Percentiles rank a stretch among this genome's conserved stretches.
phyloP scores from a whole-genome alignment of 2,329 filamentous ascomycete species.

The Cladosporium sp. region DNA sequence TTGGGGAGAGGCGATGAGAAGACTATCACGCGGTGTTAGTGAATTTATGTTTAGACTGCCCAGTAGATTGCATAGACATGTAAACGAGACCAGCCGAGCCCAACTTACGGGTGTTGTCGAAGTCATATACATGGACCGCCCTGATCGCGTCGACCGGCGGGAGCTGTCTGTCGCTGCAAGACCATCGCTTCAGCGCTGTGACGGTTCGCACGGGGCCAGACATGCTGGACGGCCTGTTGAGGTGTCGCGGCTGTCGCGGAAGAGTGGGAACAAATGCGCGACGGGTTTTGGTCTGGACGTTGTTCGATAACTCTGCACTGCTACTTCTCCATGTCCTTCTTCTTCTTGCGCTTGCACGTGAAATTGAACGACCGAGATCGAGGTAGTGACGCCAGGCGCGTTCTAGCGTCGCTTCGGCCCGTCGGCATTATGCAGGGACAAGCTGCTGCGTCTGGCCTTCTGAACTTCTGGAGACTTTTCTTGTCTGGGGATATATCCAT shows the following conservation, averaged over 20 bases:
- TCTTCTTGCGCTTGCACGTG: constrained; percentile 7
- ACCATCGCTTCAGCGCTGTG: constrained; percentile 82
- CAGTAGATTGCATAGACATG: constrained; percentile 1
- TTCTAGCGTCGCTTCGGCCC: constrained; percentile 11
- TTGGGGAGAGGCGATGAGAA: constrained; percentile 93
- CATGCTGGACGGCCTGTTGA: constrained; percentile 14
- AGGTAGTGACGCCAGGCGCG: constrained; percentile 12
- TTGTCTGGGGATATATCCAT: not conserved
- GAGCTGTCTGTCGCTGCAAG: constrained; percentile 70
- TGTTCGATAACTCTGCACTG: not conserved
- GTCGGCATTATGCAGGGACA: constrained; percentile 13
- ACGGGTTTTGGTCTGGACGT: not conserved
- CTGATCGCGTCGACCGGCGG: constrained; percentile 72
- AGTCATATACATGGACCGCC: constrained; percentile 90
- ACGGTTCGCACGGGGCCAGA: constrained; percentile 52
- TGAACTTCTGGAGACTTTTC: constrained; percentile 19
- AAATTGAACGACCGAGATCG: constrained; percentile 4
- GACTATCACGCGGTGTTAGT: constrained; percentile 54
- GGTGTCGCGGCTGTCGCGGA: not conserved
- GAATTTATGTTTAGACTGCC: not conserved
- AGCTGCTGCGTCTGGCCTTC: not conserved
- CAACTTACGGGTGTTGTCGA: constrained; percentile 84
- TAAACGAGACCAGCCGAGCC: not conserved
- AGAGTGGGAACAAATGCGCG: not conserved
- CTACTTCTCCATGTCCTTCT: not conserved